Base-by-base conservation (phyloP, 306 rosid genomes). In the Dryas drummondii region DNA sequence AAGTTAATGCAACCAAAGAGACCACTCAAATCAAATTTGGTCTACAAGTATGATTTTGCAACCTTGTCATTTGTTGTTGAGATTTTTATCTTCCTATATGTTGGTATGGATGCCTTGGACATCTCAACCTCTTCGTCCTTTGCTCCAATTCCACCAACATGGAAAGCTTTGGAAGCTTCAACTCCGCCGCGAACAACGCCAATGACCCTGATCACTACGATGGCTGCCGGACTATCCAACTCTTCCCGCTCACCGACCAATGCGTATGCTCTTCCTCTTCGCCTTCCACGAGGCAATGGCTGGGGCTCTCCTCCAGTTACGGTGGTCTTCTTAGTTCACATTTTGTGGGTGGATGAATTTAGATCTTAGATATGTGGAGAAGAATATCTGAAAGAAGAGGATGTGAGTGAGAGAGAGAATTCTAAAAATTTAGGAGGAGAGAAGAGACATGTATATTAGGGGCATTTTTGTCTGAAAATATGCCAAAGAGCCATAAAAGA, bases 31-130 rank as follows among this genome's bases (percentile, higher is more conserved):
- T 22, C 22, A 22, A 22, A 22, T 22, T 22, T 22, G 22, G 22
- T 22, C 22, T 60, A 32, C 92, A 92, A 96, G 86, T 97, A 96
- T 74, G 82, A 97, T 57, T 96, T 96, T 78, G 99, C 99, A 69
- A 90, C 99, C 47, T 77, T 96, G 79, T 96, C 99, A n/a, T 96
- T 92, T 81, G 91, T 96, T 77, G 86, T 88, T 15, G 99, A 96
- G 87, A 85, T 81, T 32, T 96, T 92, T 78, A 89, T 96, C 90
- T 96, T 96, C 79, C 90, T 96, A 70, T 96, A 96, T 83, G 99
- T 96, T 79, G 99, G 99, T 65, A 96, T 96, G 97, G 99, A 96
- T 87, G 99, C 99, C 57, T 84, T 96, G 93, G 99, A 96, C 88
- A 92, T 96, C 97, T 91, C 77, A 93, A 89, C 78, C 93, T 90